Evolutionary conservation across 257 asterid genomes (phyloP).

Genomic region (Gynochthodes officinalis): DNA sequence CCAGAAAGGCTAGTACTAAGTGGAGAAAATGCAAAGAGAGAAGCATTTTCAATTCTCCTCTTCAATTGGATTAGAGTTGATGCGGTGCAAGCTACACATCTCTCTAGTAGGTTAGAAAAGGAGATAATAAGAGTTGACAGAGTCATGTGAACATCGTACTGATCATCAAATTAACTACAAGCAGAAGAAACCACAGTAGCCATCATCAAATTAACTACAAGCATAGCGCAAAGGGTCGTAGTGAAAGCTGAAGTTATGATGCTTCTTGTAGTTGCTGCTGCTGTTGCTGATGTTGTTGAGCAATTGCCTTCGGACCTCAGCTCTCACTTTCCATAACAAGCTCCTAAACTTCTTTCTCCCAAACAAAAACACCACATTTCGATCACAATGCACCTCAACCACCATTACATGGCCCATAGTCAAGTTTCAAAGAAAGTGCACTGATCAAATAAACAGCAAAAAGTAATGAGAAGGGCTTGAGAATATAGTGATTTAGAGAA

Average conservation of each 20-base stretch:
- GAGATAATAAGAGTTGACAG: not conserved
- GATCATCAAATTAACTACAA: not conserved
- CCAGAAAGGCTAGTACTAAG: not conserved
- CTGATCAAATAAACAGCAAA: not conserved
- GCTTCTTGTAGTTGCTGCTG: slow-evolving; percentile 14
- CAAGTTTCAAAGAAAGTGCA: no score
- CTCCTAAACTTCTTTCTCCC: slow-evolving; percentile 26
- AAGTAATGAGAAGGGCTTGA: not conserved
- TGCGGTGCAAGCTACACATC: not conserved
- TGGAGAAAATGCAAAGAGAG: not conserved
- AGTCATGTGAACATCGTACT: no score
- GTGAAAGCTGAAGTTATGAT: slow-evolving; percentile 24
- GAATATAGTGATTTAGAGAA: not conserved
- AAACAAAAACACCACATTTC: slow-evolving; percentile 21
- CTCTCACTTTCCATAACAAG: slow-evolving; percentile 23
- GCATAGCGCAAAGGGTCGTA: slow-evolving; percentile 43
- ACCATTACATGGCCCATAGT: slow-evolving; percentile 18
- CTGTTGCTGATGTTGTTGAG: slow-evolving; percentile 12
- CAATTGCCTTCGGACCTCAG: slow-evolving; percentile 23
- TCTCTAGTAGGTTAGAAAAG: not conserved
- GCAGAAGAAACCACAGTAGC: slow-evolving; percentile 36
- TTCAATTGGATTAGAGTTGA: not conserved
- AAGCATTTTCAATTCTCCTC: not conserved
- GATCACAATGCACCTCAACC: slow-evolving; percentile 25
- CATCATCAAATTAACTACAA: slow-evolving; percentile 39